Base-by-base conservation (phyloP, 2,329 filamentous ascomycete species). In the Aspergillus uvarum region DNA sequence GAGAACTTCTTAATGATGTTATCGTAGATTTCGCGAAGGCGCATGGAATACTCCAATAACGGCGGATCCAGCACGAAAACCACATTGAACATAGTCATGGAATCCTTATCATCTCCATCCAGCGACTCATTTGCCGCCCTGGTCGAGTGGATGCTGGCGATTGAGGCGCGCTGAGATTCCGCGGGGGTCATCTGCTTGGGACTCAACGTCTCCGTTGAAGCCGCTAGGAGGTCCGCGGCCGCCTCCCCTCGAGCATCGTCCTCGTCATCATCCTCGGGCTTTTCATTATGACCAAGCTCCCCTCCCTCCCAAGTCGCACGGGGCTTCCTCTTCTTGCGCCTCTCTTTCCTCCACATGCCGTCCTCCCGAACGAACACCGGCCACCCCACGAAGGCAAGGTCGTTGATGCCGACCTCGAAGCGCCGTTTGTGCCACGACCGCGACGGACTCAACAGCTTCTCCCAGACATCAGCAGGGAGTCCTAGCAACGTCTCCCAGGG, bases 81-180 rank as follows among this genome's bases (percentile, higher is more conserved):
- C 11, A 97, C 85, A 74, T 97, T 96, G 78, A 99, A 99, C 94
- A 98, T 98, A 63, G 89, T 92, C 90, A 98, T 93, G 51, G 86
- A 85, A 60, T 85, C 79, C 61, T 81, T 82, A 54, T 81, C 79
- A 51, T 72, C 69, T 0, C 62, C 59, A 53, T 76, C 72, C 47
- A 68, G 47, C 5, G 65, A 59, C 49, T 70, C 71, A 48, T 67
- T 66, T 4, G 61, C 48, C 16, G 63, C 48, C 53, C 67, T 71
- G 19, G 64, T 66, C 7, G 63, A 55, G 54, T 66, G 65, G 32
- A 54, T 65, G 58, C 68, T 69, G 7, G 66, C 51, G 51, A 59
- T 61, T 19, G 65, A 69, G 26, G 61, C 60, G 31, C 68, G 67
- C 59, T 71, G 72, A 26, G 57, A 59, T 19, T 67, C 72, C 44